A percentile compares a stretch with the other conserved stretches of the same genome.
These are phyloP conservation scores for Populus tomentosa DNA, from an alignment of 441 rosid genomes.

Conservation along the genomic window DNA sequence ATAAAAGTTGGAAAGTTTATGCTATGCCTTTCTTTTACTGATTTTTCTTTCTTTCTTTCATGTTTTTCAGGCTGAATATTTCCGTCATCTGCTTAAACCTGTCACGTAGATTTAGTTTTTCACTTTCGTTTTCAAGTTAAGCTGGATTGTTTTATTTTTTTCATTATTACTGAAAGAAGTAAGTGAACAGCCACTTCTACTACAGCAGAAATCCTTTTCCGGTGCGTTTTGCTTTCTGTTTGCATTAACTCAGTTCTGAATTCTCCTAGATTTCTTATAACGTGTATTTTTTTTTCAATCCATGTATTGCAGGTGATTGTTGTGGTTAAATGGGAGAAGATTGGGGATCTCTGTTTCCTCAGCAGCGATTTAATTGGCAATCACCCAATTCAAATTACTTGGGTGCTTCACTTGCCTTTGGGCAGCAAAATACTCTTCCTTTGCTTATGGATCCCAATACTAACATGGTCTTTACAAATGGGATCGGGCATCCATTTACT, in stretches of 20 bases:
- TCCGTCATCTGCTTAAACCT: conserved; percentile 91
- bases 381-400: conserved; percentile 23
- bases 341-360: conserved; percentile 47
- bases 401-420: conserved; percentile 17
- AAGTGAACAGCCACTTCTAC: conserved; percentile 28
- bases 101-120: conserved; percentile 66
- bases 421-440: conserved; percentile 22
- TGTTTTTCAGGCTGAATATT: conserved; percentile 77
- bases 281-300: neutral
- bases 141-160: conserved; percentile 33
- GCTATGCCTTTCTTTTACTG: neutral
- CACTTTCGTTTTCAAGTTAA: conserved; percentile 35
- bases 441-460: conserved; percentile 21
- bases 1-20: neutral
- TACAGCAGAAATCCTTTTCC: conserved; percentile 20
- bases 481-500: conserved; percentile 18
- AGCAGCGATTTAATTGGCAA: conserved; percentile 37
- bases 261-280: neutral
- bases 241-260: neutral
- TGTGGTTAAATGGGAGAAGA: conserved; percentile 56
- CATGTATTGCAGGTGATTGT: conserved; percentile 39
- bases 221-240: conserved; percentile 25
- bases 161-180: conserved; percentile 24
- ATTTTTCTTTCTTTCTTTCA: conserved; percentile 23
- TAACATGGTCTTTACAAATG: conserved; percentile 28